Conservation (phyloP, 257 asterid species). For the Lantana camara region DNA sequence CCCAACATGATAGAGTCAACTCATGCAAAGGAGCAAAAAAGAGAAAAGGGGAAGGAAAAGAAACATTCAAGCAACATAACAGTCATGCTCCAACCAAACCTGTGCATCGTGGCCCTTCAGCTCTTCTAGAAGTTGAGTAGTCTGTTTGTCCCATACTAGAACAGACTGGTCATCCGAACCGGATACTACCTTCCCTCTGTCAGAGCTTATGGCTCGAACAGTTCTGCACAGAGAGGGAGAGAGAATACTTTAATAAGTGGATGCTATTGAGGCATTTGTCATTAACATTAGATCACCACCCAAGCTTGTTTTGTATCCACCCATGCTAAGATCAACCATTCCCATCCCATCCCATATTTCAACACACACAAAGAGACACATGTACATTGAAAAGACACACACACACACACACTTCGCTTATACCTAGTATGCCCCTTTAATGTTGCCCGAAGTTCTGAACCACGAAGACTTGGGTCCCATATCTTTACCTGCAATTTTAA, state of each 20-base stretch:
- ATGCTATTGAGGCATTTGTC: conserved; percentile 1
- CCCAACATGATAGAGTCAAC: neutral
- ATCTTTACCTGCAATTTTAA: conserved; percentile 71
- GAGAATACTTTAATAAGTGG: conserved; percentile 20
- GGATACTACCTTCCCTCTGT: conserved; percentile 90
- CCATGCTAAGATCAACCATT: conserved; percentile 19
- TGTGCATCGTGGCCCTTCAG: conserved; percentile 88
- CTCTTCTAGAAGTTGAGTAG: conserved; percentile 91
- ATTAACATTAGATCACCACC: neutral
- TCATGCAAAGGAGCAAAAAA: too few relatives aligned
- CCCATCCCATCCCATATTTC: conserved; percentile 5
- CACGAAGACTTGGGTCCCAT: conserved; percentile 97
- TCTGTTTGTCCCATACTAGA: conserved; percentile 97
- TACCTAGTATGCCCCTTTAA: conserved; percentile 90
- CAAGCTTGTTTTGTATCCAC: conserved; percentile 19
- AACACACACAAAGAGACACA: neutral
- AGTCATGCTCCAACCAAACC: conserved; percentile 46
- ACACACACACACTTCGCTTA: neutral
- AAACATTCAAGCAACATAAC: conserved; percentile 7
- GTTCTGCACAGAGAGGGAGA: conserved; percentile 52
- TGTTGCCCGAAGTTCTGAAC: conserved; percentile 93
- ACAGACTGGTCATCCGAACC: conserved; percentile 98
- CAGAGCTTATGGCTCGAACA: conserved; percentile 94
- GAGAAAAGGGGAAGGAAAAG: conserved; percentile 4
- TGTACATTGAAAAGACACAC: neutral